These are phyloP conservation scores for Thalassiosira profunda DNA, from an alignment of 108 stramenopile genomes.

Conservation along the genomic window DNA sequence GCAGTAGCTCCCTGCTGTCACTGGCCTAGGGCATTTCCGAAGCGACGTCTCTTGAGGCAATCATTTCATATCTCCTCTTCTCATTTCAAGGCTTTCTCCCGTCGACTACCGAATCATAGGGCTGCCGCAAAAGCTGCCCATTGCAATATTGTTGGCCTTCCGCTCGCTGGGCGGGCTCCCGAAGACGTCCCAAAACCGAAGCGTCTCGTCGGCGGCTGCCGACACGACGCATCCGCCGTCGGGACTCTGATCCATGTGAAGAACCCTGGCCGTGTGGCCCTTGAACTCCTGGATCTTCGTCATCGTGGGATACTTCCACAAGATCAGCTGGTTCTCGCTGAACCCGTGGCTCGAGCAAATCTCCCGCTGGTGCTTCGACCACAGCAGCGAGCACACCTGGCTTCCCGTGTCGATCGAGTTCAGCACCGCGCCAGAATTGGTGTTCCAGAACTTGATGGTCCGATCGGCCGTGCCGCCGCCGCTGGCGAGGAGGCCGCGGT, in stretches of 20 bases:
- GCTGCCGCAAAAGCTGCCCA: constrained; percentile 6
- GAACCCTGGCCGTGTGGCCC: constrained; percentile 87
- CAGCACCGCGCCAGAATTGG: constrained; percentile 90
- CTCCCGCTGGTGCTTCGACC: constrained; percentile 96
- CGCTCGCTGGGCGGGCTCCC: constrained; percentile 17
- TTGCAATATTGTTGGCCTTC: neutral
- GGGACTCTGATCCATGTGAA: constrained; percentile 84
- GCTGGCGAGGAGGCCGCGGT: constrained; percentile 96
- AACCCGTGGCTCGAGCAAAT: constrained; percentile 96
- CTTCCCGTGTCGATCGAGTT: constrained; percentile 98
- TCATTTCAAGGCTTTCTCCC: too few relatives aligned
- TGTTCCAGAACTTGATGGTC: constrained; percentile 99
- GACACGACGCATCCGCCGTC: constrained; percentile 84
- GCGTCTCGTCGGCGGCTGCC: constrained; percentile 92
- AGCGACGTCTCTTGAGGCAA: too few relatives aligned
- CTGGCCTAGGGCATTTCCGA: too few relatives aligned
- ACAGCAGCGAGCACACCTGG: constrained; percentile 97
- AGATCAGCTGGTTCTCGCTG: constrained; percentile 95
- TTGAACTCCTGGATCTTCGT: constrained; percentile 86
- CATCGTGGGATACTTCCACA: constrained; percentile 97
- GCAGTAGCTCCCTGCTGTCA: too few relatives aligned
- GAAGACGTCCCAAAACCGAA: constrained; percentile 94
- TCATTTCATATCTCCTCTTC: too few relatives aligned
- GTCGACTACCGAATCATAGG: constrained; percentile 3
- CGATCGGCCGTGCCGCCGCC: constrained; percentile 99